Evolutionary conservation across 768 basidiomycete genomes (phyloP).

Genomic region (Suillus hirtellus): DNA sequence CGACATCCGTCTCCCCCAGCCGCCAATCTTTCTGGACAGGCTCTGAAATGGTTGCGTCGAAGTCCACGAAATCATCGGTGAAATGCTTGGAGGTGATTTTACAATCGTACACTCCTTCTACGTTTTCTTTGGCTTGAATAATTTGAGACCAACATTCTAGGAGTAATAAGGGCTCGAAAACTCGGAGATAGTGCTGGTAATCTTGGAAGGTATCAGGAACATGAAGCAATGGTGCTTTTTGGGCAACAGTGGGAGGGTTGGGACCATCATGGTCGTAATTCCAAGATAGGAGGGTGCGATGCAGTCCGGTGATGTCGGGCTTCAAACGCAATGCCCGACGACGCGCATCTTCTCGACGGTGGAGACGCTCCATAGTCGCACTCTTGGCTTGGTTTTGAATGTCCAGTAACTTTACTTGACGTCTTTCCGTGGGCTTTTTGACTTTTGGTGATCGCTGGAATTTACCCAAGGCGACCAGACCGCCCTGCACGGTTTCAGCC

Average conservation of each 20-base stretch:
- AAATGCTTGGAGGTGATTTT: slow-evolving; percentile 69
- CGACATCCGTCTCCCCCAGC: slow-evolving; percentile 80
- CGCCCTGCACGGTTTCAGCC: slow-evolving; percentile 44
- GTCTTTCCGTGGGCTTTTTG: slow-evolving; percentile 55
- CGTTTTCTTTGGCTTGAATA: slow-evolving; percentile 71
- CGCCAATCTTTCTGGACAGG: slow-evolving; percentile 69
- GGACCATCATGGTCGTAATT: slow-evolving; percentile 69
- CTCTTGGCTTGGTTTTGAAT: slow-evolving; percentile 44
- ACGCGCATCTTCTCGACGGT: slow-evolving; percentile 61
- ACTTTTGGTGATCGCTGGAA: slow-evolving; percentile 62
- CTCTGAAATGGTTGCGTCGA: slow-evolving; percentile 66
- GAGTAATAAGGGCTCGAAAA: slow-evolving; percentile 84
- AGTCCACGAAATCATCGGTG: slow-evolving; percentile 80
- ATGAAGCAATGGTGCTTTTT: slow-evolving; percentile 33
- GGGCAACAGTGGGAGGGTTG: slow-evolving; percentile 54
- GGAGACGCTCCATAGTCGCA: slow-evolving; percentile 49
- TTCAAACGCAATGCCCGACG: slow-evolving; percentile 67
- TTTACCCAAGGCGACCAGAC: slow-evolving; percentile 54
- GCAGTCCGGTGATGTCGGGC: slow-evolving; percentile 80
- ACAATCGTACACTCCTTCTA: slow-evolving; percentile 52
- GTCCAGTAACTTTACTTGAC: slow-evolving; percentile 66
- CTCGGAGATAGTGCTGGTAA: slow-evolving; percentile 64
- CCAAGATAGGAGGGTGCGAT: slow-evolving; percentile 83
- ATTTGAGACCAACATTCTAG: slow-evolving; percentile 93
- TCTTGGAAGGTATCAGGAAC: slow-evolving; percentile 70